Conservation (phyloP, 208 protist genomes). For the Trypanosoma platydactyli region DNA sequence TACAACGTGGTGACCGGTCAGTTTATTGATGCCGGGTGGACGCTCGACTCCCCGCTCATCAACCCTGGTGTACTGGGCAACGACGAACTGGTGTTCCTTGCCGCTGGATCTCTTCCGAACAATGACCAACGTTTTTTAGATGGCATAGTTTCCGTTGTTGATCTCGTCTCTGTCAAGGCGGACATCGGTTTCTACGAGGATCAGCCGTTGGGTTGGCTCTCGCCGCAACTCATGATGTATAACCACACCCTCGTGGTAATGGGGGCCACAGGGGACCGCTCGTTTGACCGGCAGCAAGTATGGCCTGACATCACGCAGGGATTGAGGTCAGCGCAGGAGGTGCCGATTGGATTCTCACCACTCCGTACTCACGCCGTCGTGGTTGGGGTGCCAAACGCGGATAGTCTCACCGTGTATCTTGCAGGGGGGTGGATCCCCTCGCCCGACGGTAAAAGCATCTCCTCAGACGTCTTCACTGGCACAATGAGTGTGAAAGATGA, state of each 20-base stretch:
- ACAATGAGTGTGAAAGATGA: conserved; percentile 19
- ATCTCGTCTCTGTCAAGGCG: conserved; percentile 17
- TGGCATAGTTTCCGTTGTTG: conserved; percentile 28
- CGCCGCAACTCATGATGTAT: conserved; percentile 28
- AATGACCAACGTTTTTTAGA: conserved; percentile 2
- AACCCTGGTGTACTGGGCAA: conserved; percentile 30
- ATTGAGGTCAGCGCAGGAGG: not conserved
- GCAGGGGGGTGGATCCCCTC: conserved; percentile 26
- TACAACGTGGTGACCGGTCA: conserved; percentile 37
- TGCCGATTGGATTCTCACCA: conserved; percentile 18
- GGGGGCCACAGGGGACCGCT: conserved; percentile 6
- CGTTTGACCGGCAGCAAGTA: conserved; percentile 20
- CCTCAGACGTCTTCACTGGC: conserved; percentile 28
- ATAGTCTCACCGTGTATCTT: conserved; percentile 25
- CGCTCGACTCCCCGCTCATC: conserved; percentile 24
- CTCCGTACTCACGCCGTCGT: conserved; percentile 22
- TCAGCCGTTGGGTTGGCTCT: conserved; percentile 6
- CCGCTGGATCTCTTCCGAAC: conserved; percentile 10
- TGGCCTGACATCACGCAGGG: conserved; percentile 17
- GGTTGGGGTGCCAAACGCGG: not conserved
- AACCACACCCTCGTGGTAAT: conserved; percentile 28
- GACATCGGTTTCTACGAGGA: conserved; percentile 7
- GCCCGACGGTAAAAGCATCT: conserved; percentile 21
- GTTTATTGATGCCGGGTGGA: conserved; percentile 48
- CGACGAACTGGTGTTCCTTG: conserved; percentile 34